Percentiles rank a stretch among this genome's conserved stretches.
Conservation (phyloP, 2,329 filamentous ascomycete species). For the Calonectria ilicicola region DNA sequence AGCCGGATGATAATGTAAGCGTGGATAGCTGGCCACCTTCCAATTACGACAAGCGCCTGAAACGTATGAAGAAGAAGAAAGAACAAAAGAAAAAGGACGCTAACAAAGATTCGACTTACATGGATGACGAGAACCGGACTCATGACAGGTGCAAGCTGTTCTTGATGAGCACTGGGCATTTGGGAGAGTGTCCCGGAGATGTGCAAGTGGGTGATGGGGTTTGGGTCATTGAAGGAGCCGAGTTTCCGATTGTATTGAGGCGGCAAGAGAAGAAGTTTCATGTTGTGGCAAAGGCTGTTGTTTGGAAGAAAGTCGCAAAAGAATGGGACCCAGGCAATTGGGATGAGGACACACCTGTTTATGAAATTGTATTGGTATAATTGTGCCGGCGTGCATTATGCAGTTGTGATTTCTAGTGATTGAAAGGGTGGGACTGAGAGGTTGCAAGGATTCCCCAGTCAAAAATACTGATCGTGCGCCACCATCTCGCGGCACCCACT, state of each 20-base stretch:
- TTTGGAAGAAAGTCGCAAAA: background rate
- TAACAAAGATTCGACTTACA: background rate
- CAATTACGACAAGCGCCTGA: background rate
- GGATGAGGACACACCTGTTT: background rate
- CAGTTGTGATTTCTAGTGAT: no score
- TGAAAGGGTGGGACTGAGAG: no score
- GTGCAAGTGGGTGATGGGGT: background rate
- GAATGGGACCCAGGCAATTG: background rate
- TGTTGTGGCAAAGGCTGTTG: background rate
- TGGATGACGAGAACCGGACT: background rate
- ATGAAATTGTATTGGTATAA: background rate
- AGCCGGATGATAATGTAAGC: background rate
- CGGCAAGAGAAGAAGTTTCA: background rate
- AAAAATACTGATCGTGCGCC: no score
- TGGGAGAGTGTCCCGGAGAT: background rate
- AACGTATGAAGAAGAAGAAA: background rate
- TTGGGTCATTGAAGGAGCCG: background rate
- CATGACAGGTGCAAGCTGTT: background rate
- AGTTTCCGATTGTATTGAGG: background rate
- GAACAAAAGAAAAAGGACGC: background rate
- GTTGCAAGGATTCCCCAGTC: no score
- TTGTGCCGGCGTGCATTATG: no score
- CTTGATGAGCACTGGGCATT: background rate
- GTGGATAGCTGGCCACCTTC: background rate
- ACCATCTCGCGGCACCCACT: no score